Conservation (phyloP, 495 filamentous ascomycete genomes). For the Annulohypoxylon moriforme region DNA sequence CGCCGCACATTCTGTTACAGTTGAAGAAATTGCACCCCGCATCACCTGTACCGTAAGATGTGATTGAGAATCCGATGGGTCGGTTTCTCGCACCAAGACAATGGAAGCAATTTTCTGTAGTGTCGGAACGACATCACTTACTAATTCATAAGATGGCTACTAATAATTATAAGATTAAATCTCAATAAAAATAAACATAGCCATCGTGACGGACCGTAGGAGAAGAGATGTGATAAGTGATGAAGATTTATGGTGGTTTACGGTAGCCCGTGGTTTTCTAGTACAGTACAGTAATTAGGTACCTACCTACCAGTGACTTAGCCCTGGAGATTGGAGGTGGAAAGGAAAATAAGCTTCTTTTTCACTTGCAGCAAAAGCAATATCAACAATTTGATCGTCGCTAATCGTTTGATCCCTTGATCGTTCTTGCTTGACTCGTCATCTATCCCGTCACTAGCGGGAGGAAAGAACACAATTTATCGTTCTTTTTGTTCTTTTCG, state of each 20-base stretch:
- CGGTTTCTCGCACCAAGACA: slow-evolving; percentile 21
- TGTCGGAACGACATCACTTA: slow-evolving; percentile 3
- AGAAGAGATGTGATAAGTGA: slow-evolving; percentile 30
- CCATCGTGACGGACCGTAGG: slow-evolving; percentile 31
- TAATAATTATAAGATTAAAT: slow-evolving; percentile 30
- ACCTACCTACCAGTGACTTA: too few species aligned
- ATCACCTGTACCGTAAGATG: slow-evolving; percentile 24
- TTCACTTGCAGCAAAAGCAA: slow-evolving; percentile 23
- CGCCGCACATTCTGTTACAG: slow-evolving; percentile 28
- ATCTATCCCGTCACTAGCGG: background rate
- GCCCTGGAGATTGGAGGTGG: slow-evolving; percentile 5
- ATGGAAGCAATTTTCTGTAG: slow-evolving; percentile 23
- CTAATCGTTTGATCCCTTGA: background rate
- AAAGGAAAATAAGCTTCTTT: slow-evolving; percentile 41
- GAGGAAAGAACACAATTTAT: slow-evolving; percentile 7
- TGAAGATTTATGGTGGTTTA: slow-evolving; percentile 1
- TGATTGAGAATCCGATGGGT: slow-evolving; percentile 39
- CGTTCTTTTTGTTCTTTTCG: slow-evolving; percentile 11
- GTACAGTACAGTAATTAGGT: too few species aligned
- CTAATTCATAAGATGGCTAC: slow-evolving; percentile 12
- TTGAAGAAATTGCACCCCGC: slow-evolving; percentile 38
- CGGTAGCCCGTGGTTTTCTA: too few species aligned
- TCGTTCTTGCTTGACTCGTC: slow-evolving; percentile 18
- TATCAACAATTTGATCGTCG: background rate
- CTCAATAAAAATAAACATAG: slow-evolving; percentile 1